Base-by-base conservation (phyloP, 306 rosid species). In the Abrus precatorius region DNA sequence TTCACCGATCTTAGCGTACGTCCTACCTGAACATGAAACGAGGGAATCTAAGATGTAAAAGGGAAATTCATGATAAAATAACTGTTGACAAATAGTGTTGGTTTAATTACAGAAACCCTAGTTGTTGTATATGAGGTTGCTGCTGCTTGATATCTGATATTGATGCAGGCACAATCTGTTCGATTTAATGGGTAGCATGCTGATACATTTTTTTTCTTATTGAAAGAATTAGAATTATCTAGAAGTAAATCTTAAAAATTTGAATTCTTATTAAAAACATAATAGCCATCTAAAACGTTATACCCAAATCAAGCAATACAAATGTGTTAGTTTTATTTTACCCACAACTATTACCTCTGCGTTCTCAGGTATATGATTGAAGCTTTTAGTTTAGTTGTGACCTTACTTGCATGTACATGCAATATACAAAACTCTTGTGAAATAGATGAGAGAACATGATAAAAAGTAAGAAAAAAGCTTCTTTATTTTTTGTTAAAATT, bases 81-180 rank as follows among this genome's bases (percentile, higher is more conserved):
- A 71, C 7, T 73, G 52, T 72, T 59, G 11, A 41, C 52, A 50
- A 70, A 56, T 56, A 64, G 60, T 77, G 9, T 67, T 60, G 38
- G 49, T 34, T 78, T 14, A 56, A 65, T 44, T 57, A 41, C 76
- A 77, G 49, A 32, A 76, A 79, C 27, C 72, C 50, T 61, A 70
- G 50, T 56, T 44, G 8, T 67, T 82, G 86, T 85, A 77, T 72
- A 81, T 81, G 70, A 63, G 57, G 81, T 44, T 83, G 75, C 71
- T 85, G 80, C 67, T 63, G 32, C 72, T 74, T 67, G 55, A 69
- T 77, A 7, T 62, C 53, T 70, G 69, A 62, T 53, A 80, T 56
- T 41, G 48, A 61, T 45, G 71, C 45, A 28, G 20, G 7, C 45
- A 55, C 77, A 55, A 44, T 80, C 13, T 76, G 20, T 57, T 75